These are phyloP conservation scores for Trichoderma sp. DNA, from an alignment of 2,329 filamentous ascomycete genomes.

Conservation along the genomic window DNA sequence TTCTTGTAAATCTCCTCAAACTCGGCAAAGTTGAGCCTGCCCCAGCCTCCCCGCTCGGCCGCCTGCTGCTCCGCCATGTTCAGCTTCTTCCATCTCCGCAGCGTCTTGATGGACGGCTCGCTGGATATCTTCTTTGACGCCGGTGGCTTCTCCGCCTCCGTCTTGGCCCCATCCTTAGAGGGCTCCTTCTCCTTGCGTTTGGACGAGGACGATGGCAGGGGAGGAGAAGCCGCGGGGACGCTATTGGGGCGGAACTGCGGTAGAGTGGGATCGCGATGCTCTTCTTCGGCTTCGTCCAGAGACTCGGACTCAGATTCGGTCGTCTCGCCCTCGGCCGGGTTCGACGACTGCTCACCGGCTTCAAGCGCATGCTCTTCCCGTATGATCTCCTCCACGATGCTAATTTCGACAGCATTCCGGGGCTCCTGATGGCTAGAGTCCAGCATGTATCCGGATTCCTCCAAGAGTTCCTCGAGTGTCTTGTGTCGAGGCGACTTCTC, in stretches of 20 bases:
- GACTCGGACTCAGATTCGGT: constrained; percentile 30
- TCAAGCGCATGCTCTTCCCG: constrained; percentile 31
- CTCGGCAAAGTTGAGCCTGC: constrained; percentile 75
- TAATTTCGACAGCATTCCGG: constrained; percentile 41
- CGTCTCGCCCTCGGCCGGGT: constrained; percentile 22
- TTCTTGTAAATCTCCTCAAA: constrained; percentile 75
- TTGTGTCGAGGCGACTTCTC: constrained; percentile 33
- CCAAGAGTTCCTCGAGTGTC: constrained; percentile 45
- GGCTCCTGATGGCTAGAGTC: constrained; percentile 35
- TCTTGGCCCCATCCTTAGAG: constrained; percentile 9
- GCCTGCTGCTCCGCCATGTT: constrained; percentile 70
- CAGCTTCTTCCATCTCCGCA: constrained; percentile 57
- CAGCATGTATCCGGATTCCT: constrained; percentile 50
- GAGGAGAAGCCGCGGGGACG: constrained; percentile 30
- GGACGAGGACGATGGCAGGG: constrained; percentile 9
- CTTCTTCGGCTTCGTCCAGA: constrained; percentile 32
- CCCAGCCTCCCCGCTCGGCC: constrained; percentile 73
- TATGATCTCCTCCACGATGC: constrained; percentile 35
- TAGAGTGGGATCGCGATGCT: constrained; percentile 62
- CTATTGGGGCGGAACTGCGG: constrained; percentile 69
- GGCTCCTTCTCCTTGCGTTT: constrained; percentile 8
- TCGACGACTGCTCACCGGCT: constrained; percentile 1
- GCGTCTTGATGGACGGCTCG: constrained; percentile 38
- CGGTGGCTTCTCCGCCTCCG: constrained; percentile 2
- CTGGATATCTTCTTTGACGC: constrained; percentile 11